phyloP scores from a whole-genome alignment of 257 asterid species.

The Sherardia arvensis region DNA sequence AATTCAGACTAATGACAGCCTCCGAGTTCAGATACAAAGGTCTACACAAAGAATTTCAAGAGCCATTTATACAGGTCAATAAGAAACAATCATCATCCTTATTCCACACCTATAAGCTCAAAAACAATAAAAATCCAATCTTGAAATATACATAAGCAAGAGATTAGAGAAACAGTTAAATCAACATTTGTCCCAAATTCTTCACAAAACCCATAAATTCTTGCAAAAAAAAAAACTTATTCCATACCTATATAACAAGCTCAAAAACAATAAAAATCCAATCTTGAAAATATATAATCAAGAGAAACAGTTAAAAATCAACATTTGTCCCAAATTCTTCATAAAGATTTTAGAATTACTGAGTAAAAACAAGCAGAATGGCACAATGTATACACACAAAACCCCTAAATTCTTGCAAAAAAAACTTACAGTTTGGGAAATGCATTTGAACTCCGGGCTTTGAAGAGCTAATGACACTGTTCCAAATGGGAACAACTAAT shows the following conservation, averaged over 20 bases:
- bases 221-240: slow-evolving; percentile 2
- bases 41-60: neutral
- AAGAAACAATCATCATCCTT: neutral
- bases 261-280: neutral
- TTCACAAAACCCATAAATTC: neutral
- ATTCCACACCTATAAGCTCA: neutral
- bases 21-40: neutral
- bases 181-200: neutral
- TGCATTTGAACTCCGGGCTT: slow-evolving; percentile 14
- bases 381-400: neutral
- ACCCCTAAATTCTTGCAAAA: neutral
- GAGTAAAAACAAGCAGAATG: neutral
- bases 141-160: neutral
- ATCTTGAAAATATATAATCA: neutral
- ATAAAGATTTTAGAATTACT: neutral
- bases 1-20: neutral
- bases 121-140: neutral
- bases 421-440: slow-evolving; percentile 34
- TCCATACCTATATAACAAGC: neutral
- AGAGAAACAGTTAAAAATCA: neutral
- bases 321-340: neutral
- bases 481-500: slow-evolving; percentile 37
- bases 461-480: slow-evolving; percentile 23
- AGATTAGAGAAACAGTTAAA: neutral
- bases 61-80: neutral